Evolutionary conservation across 768 basidiomycete genomes (phyloP).

Genomic region (Boletales sp.): DNA sequence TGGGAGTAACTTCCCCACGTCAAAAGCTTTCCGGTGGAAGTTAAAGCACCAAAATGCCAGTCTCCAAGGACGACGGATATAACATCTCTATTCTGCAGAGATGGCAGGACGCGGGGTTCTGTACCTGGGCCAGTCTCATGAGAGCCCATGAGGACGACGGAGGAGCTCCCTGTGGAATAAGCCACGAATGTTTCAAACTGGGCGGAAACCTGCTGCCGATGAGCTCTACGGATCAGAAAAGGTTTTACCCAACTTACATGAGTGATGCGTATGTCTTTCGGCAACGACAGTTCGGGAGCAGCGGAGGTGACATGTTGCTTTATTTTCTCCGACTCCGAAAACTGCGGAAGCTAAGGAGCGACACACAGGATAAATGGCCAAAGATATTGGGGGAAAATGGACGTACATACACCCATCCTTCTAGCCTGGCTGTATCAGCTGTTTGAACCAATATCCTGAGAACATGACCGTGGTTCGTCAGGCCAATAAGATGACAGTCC

Average conservation of each 20-base stretch:
- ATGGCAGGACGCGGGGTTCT: conserved; percentile 61
- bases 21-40: conserved; percentile 65
- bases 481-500: conserved; percentile 66
- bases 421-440: conserved; percentile 34
- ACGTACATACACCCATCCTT: conserved; percentile 74
- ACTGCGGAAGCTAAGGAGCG: conserved; percentile 60
- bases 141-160: conserved; percentile 73
- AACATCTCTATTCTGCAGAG: conserved; percentile 70
- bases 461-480: conserved; percentile 80
- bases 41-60: conserved; percentile 88
- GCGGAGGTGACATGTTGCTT: conserved; percentile 43
- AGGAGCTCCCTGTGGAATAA: conserved; percentile 67
- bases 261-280: conserved; percentile 59
- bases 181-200: conserved; percentile 80
- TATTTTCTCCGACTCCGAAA: conserved; percentile 60
- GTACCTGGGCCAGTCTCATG: conserved; percentile 40
- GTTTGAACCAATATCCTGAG: conserved; percentile 52
- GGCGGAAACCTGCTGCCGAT: conserved; percentile 64
- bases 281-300: conserved; percentile 34
- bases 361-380: neutral
- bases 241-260: conserved; percentile 54
- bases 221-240: neutral
- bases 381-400: neutral
- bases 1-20: conserved; percentile 78
- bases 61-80: conserved; percentile 91